phyloP scores from a whole-genome alignment of 1,139 yeast species.

The Pichia norvegensis region DNA sequence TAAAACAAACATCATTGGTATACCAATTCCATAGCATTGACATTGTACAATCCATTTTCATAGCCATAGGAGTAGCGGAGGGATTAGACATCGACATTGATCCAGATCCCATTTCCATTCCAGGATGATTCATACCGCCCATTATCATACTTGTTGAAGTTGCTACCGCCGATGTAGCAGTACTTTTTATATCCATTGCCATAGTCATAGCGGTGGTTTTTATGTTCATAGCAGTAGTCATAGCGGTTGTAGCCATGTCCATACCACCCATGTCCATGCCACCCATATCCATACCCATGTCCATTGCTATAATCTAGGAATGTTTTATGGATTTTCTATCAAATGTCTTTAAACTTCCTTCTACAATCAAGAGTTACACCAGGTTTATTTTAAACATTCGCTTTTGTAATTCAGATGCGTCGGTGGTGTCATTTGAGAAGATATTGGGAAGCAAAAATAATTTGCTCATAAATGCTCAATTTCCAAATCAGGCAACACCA shows the following conservation, averaged over 20 bases:
- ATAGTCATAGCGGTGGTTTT: background rate
- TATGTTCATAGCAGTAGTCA: conserved; percentile 7
- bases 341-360: too few species aligned
- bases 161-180: background rate
- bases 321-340: too few species aligned
- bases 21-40: conserved; percentile 50
- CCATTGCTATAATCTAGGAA: too few species aligned
- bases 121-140: background rate
- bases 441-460: background rate
- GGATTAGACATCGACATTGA: background rate
- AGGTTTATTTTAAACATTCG: background rate
- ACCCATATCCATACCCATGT: conserved; percentile 1
- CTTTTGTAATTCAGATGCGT: background rate
- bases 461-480: background rate
- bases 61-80: conserved; percentile 3
- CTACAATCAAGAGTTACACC: background rate
- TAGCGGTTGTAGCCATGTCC: conserved; percentile 6
- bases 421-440: background rate
- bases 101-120: background rate
- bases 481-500: background rate
- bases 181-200: conserved; percentile 4
- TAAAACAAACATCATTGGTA: conserved; percentile 54
- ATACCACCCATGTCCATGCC: conserved; percentile 1
- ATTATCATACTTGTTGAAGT: conserved; percentile 3
- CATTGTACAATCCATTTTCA: conserved; percentile 15